Conservation (phyloP, 2,329 filamentous ascomycete genomes). For the Colletotrichum sp. region DNA sequence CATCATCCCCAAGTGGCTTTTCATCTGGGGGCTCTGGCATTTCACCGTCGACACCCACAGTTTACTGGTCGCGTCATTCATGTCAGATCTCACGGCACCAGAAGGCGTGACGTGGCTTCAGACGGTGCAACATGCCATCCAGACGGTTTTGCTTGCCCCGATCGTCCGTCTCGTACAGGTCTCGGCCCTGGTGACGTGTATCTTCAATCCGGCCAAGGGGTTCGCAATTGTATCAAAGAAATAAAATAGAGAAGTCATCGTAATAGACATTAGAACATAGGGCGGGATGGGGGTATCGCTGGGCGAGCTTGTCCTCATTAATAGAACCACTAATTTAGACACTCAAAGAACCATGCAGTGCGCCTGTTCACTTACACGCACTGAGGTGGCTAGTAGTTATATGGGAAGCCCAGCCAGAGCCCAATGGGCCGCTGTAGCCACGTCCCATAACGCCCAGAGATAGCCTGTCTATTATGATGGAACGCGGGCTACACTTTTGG, state of each 20-base stretch:
- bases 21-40: neutral
- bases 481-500: neutral
- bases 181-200: neutral
- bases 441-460: fast-evolving
- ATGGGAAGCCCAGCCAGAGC: neutral
- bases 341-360: neutral
- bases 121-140: neutral
- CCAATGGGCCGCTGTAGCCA: neutral
- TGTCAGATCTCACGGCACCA: neutral
- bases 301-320: neutral
- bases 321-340: neutral
- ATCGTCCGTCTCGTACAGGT: neutral
- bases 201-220: neutral
- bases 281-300: neutral
- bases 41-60: neutral
- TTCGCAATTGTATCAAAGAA: neutral
- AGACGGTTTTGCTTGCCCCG: neutral
- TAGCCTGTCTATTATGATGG: fast-evolving
- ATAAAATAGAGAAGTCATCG: neutral
- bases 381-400: fast-evolving
- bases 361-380: neutral
- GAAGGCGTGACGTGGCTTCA: neutral
- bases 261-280: neutral
- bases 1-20: neutral
- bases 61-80: neutral